A percentile compares a stretch with the other conserved stretches of the same genome.
Conservation (phyloP, 2,329 filamentous ascomycete species). For the Ploettnerulaceae sp. region DNA sequence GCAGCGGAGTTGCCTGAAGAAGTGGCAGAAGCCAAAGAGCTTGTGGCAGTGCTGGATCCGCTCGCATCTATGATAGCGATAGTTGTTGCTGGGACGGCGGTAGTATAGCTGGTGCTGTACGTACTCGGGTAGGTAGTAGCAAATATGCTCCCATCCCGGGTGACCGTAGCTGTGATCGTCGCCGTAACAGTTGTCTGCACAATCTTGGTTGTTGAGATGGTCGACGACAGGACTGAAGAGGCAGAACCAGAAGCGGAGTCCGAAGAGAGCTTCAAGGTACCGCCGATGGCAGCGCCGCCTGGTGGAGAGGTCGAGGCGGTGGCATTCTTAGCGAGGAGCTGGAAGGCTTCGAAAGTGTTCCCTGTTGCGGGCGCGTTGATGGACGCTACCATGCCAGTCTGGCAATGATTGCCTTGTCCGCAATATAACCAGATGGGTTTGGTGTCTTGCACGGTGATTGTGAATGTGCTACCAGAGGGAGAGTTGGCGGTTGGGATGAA, state of each 20-base stretch:
- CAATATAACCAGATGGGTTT: constrained; percentile 43
- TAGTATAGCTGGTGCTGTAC: constrained; percentile 16
- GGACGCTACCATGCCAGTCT: constrained; percentile 45
- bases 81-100: constrained; percentile 6
- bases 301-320: constrained; percentile 35
- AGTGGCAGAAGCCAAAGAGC: not conserved
- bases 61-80: not conserved
- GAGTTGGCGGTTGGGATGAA: constrained; percentile 36
- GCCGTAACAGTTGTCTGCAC: constrained; percentile 14
- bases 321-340: constrained; percentile 33
- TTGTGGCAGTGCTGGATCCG: not conserved
- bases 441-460: constrained; percentile 37
- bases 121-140: constrained; percentile 14
- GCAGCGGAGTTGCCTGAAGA: constrained; percentile 3
- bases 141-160: constrained; percentile 2
- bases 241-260: constrained; percentile 1
- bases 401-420: constrained; percentile 40
- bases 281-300: constrained; percentile 34
- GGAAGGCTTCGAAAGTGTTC: constrained; percentile 39
- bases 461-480: constrained; percentile 36
- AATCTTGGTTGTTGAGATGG: constrained; percentile 6
- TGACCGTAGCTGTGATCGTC: constrained; percentile 8
- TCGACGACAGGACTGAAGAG: not conserved
- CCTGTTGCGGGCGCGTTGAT: constrained; percentile 40
- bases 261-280: constrained; percentile 29